Conservation (phyloP, 169 alveolate genomes). For the Babesia ovata region DNA sequence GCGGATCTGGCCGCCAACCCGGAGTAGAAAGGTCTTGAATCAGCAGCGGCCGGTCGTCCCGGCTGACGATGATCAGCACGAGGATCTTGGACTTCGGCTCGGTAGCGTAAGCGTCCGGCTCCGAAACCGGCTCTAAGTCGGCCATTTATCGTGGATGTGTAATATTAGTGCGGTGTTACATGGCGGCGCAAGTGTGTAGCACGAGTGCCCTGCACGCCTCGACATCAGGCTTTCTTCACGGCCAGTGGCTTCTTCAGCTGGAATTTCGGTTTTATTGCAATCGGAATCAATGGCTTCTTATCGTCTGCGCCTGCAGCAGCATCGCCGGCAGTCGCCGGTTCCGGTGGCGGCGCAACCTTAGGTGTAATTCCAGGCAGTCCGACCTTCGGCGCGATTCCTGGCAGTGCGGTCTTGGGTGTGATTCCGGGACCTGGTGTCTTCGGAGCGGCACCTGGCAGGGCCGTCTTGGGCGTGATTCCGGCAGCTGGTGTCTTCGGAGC, state of each 20-base stretch:
- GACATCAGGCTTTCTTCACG: slow-evolving; percentile 50
- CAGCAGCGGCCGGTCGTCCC: slow-evolving; percentile 85
- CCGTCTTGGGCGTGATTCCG: too few relatives aligned
- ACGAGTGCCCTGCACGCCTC: background rate
- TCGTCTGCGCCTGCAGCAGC: slow-evolving; percentile 21
- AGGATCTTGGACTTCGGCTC: slow-evolving; percentile 64
- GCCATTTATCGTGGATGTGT: slow-evolving; percentile 13
- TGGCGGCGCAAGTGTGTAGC: slow-evolving; percentile 5
- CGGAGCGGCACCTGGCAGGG: background rate
- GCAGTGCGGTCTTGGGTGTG: background rate
- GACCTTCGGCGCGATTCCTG: background rate
- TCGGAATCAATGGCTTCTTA: slow-evolving; percentile 52
- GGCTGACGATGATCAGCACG: slow-evolving; percentile 86
- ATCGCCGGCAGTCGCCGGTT: slow-evolving; percentile 1
- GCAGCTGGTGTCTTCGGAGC: background rate
- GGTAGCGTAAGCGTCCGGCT: slow-evolving; percentile 1
- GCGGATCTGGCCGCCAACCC: slow-evolving; percentile 83
- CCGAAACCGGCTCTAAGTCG: slow-evolving; percentile 19
- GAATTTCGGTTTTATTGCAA: slow-evolving; percentile 52
- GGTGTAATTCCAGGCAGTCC: background rate
- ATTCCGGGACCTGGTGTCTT: background rate
- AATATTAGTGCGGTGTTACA: slow-evolving; percentile 1
- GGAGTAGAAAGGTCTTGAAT: slow-evolving; percentile 86
- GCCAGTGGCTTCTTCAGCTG: slow-evolving; percentile 59
- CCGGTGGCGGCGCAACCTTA: background rate